Evolutionary conservation across 352 stramenopile genomes (phyloP).

Genomic region (Phytopythium cucurbitacearum): DNA sequence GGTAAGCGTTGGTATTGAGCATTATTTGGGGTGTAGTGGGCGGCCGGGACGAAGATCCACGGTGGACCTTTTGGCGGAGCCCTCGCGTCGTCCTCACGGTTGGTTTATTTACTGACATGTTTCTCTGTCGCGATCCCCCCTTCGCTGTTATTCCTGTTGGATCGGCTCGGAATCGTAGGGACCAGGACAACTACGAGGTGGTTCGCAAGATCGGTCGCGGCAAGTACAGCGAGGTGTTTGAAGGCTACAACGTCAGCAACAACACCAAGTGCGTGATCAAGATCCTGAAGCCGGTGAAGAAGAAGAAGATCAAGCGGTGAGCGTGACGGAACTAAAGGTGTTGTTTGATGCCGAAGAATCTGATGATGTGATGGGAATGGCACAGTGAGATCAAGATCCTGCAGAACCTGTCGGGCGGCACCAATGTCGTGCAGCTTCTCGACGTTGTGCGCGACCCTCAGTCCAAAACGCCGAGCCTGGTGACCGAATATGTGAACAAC

Average conservation of each 20-base stretch:
- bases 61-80: too few relatives aligned
- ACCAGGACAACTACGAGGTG: slow-evolving; percentile 99
- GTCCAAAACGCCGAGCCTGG: slow-evolving; percentile 97
- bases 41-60: not conserved
- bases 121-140: not conserved
- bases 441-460: slow-evolving; percentile 98
- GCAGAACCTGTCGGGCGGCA: slow-evolving; percentile 98
- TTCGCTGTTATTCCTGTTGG: not conserved
- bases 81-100: too few relatives aligned
- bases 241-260: slow-evolving; percentile 96
- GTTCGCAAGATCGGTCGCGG: slow-evolving; percentile 98
- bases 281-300: slow-evolving; percentile 99
- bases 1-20: slow-evolving; percentile 26
- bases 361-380: not conserved
- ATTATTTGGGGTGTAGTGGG: not conserved
- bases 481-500: slow-evolving; percentile 99
- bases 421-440: slow-evolving; percentile 98
- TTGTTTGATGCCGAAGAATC: not conserved
- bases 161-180: slow-evolving; percentile 32
- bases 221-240: slow-evolving; percentile 99
- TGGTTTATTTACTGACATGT: not conserved
- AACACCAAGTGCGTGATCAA: slow-evolving; percentile 99
- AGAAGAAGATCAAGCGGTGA: slow-evolving; percentile 99
- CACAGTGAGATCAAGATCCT: slow-evolving; percentile 98
- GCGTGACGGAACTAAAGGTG: not conserved